phyloP scores from a whole-genome alignment of 306 rosid species.

The Cucumis melo region DNA sequence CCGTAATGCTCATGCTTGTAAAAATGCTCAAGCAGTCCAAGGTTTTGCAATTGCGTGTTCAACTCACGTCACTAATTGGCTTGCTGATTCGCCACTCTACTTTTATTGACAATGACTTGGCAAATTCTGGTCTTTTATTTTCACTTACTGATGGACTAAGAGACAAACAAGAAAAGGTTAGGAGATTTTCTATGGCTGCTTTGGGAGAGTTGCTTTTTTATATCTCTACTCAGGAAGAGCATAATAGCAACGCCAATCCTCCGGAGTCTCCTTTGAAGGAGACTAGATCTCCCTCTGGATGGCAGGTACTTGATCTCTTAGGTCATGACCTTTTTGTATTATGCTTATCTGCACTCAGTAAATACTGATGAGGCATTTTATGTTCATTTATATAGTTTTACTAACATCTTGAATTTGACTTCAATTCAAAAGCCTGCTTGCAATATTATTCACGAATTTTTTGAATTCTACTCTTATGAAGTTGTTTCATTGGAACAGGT shows the following conservation, averaged over 20 bases:
- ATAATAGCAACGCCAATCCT: slow-evolving; percentile 43
- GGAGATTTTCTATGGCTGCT: slow-evolving; percentile 98
- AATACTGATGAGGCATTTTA: background rate
- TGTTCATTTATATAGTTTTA: background rate
- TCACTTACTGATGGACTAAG: slow-evolving; percentile 84
- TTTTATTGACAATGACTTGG: slow-evolving; percentile 64
- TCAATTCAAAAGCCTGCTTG: background rate
- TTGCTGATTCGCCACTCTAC: slow-evolving; percentile 87
- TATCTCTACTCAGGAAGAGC: slow-evolving; percentile 78
- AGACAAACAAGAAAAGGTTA: slow-evolving; percentile 88
- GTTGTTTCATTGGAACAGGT: slow-evolving; percentile 38
- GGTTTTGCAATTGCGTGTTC: slow-evolving; percentile 76
- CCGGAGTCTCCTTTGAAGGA: slow-evolving; percentile 81
- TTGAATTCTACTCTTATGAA: background rate
- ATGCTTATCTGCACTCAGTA: background rate
- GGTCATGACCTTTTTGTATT: background rate
- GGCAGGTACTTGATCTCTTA: slow-evolving; percentile 66
- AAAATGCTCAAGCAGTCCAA: slow-evolving; percentile 83
- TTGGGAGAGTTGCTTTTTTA: slow-evolving; percentile 88
- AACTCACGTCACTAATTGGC: slow-evolving; percentile 87
- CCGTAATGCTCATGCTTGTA: slow-evolving; percentile 77
- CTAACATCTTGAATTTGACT: background rate
- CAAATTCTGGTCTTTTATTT: slow-evolving; percentile 77
- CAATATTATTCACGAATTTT: background rate
- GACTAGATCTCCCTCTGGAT: slow-evolving; percentile 35